Percentiles rank a stretch among this genome's conserved stretches.
Evolutionary conservation across 1,284 basidiomycete genomes (phyloP).

Genomic region (Xerocomus nothofagi): DNA sequence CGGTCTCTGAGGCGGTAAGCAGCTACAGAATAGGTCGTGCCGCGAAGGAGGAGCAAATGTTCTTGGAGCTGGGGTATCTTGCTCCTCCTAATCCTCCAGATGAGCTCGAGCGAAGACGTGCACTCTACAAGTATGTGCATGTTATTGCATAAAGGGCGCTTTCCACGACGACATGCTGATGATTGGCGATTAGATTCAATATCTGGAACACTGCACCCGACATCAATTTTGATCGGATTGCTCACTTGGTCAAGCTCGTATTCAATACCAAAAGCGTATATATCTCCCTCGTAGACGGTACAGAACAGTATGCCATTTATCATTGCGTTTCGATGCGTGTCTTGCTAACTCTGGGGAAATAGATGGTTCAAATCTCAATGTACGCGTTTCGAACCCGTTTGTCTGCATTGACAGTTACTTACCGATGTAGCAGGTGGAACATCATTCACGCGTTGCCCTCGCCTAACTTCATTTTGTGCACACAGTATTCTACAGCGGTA

Average conservation of each 20-base stretch:
- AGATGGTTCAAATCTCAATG: conserved; percentile 86
- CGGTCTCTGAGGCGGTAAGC: conserved; percentile 37
- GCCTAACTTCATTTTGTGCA: conserved; percentile 76
- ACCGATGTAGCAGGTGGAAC: conserved; percentile 54
- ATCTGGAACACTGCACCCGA: conserved; percentile 85
- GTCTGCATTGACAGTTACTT: background rate
- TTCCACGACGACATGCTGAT: conserved; percentile 2
- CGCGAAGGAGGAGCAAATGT: conserved; percentile 64
- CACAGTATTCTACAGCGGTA: conserved; percentile 83
- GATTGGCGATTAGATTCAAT: conserved; percentile 64
- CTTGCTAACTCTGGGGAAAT: conserved; percentile 14
- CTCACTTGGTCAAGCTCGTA: conserved; percentile 86
- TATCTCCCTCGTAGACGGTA: conserved; percentile 80
- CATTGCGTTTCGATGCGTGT: background rate
- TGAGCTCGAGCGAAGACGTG: conserved; percentile 76
- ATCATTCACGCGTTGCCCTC: conserved; percentile 50
- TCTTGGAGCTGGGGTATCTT: conserved; percentile 66
- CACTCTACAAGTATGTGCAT: conserved; percentile 68
- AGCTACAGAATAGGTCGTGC: conserved; percentile 44
- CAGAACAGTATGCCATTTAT: conserved; percentile 62
- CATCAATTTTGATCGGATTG: conserved; percentile 90
- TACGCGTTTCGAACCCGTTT: conserved; percentile 37
- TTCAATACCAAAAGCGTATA: conserved; percentile 87
- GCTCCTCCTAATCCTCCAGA: conserved; percentile 79
- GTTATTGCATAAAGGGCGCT: background rate